Evolutionary conservation across 75 land plant species (phyloP).

Genomic region (Gnetum montanum): DNA sequence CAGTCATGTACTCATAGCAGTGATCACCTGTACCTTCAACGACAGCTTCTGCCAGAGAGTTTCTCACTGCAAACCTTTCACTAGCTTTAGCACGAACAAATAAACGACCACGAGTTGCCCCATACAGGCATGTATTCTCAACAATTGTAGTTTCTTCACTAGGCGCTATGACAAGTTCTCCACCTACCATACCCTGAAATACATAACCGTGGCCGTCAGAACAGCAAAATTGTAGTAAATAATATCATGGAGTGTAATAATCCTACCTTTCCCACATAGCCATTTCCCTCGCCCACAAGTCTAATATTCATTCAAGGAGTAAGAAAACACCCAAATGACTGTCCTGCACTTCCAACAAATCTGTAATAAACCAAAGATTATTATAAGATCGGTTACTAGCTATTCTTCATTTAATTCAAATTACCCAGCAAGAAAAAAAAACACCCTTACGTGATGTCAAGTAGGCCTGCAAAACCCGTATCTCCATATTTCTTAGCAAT

Average conservation of each 20-base stretch:
- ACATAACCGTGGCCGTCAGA: not conserved
- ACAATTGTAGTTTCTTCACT: conserved; percentile 74
- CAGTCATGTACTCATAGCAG: conserved; percentile 98
- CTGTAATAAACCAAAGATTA: conserved; percentile 27
- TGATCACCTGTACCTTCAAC: conserved; percentile 98
- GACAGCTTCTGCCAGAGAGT: no score
- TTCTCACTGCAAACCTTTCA: no score
- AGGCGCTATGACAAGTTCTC: conserved; percentile 84
- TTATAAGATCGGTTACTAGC: not conserved
- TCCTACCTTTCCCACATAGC: conserved; percentile 94
- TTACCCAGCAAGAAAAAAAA: not conserved
- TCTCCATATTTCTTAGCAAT: conserved; percentile 95
- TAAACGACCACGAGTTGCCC: conserved; percentile 93
- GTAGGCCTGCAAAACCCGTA: conserved; percentile 93
- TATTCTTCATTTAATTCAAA: not conserved
- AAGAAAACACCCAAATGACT: conserved; percentile 91
- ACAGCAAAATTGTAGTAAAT: not conserved
- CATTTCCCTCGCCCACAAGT: conserved; percentile 93
- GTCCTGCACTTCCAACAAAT: conserved; percentile 94
- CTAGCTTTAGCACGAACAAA: no score
- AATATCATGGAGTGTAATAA: not conserved
- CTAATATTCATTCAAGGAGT: conserved; percentile 90
- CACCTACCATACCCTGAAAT: conserved; percentile 96
- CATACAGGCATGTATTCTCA: conserved; percentile 94
- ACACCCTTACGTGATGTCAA: conserved; percentile 68